Conservation (phyloP, 768 basidiomycete species). For the Lentinula sp. region DNA sequence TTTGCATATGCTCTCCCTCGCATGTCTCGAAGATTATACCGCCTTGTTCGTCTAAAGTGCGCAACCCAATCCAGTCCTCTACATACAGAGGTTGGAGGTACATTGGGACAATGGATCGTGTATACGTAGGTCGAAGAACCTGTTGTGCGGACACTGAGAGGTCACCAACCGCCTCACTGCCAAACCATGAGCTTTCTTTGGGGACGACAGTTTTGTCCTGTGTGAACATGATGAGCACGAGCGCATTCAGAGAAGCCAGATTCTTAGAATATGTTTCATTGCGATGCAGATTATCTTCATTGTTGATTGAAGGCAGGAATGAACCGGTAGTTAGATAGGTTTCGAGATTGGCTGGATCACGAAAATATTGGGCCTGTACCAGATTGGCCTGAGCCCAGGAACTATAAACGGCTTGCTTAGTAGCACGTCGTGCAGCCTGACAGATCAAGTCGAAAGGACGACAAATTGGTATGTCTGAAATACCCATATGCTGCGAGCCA, state of each 20-base stretch:
- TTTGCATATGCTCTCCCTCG: conserved; percentile 71
- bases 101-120: conserved; percentile 50
- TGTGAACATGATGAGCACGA: conserved; percentile 71
- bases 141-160: conserved; percentile 10
- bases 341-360: conserved; percentile 59
- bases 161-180: conserved; percentile 50
- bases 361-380: conserved; percentile 85
- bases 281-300: conserved; percentile 49
- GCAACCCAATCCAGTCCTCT: conserved; percentile 80
- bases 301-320: conserved; percentile 77
- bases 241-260: conserved; percentile 52
- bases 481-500: conserved; percentile 84
- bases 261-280: conserved; percentile 59
- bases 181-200: conserved; percentile 86
- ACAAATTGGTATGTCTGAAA: conserved; percentile 71
- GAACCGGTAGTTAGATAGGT: conserved; percentile 53
- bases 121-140: conserved; percentile 8
- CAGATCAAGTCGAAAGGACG: conserved; percentile 62
- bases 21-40: conserved; percentile 56
- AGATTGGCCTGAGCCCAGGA: conserved; percentile 74
- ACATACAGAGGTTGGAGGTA: conserved; percentile 62
- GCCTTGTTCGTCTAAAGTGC: conserved; percentile 60
- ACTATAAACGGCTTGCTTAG: conserved; percentile 60
- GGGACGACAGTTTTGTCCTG: conserved; percentile 76
- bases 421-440: conserved; percentile 56